Base-by-base conservation (phyloP, 2,329 filamentous ascomycete genomes). In the Aureobasidium sp. region DNA sequence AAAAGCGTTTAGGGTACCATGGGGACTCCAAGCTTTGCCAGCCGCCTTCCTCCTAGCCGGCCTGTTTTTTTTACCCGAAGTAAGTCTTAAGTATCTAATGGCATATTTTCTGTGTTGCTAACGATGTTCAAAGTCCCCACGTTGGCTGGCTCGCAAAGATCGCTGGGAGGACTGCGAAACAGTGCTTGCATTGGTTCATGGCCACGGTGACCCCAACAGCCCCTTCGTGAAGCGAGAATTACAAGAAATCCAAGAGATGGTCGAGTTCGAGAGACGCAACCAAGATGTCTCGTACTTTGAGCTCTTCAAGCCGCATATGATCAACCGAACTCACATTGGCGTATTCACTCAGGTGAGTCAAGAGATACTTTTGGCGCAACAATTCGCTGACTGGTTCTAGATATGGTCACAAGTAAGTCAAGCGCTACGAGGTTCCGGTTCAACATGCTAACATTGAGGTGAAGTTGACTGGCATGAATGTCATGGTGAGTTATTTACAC, bases 311-410 rank as follows among this genome's bases (percentile, higher is more conserved):
- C 88, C 88, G 1, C 77, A 77, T 22, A 90, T 90, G 85, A 79
- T 90, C 70, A 87, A 90, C 74, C 82, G 88, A 31, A 88, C 86
- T 9, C 77, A 86, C 66, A 85, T 89, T 65, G 88, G 86, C 65
- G 70, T 90, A 47, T 90, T 88, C 70, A 87, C 81, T 0, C 88
- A 91, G 74, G 85, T 91, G 89, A 88, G 88, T 85, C 82, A 11
- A 87, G 91, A 70, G 74, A 6, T 1, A 5, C 3, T 24, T 1
- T 5, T 5, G 3, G 14, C 15, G 1, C 12, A 12, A 14, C 3
- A 22, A 2, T 12, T 14, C 6, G 15, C 40, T 44, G 19, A 44
- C 40, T 14, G 19, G 11, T 44, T 24, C 19, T 24, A 44, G 40
- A 44, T 44, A 19, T 44, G 40, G 40, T 44, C 40, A 14, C 40